phyloP scores from a whole-genome alignment of 352 stramenopile genomes.

The Phytophthora hybrid region DNA sequence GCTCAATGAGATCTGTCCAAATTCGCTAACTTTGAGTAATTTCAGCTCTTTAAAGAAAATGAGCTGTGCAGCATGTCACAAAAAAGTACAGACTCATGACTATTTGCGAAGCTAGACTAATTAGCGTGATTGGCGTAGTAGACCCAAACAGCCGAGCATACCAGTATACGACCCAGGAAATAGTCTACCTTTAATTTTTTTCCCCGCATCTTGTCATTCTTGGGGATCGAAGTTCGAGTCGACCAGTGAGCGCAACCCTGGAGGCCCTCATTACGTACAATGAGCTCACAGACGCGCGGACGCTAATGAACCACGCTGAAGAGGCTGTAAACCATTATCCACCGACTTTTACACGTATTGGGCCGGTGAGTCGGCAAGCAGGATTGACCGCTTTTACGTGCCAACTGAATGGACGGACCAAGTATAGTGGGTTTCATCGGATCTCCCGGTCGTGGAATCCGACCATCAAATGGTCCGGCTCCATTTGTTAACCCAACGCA shows the following conservation, averaged over 20 bases:
- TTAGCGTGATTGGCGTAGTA: too few species aligned
- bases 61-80: too few species aligned
- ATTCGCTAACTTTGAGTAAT: too few species aligned
- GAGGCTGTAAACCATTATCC: background rate
- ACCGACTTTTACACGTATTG: background rate
- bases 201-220: background rate
- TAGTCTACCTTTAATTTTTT: too few species aligned
- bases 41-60: too few species aligned
- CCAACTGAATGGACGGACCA: background rate
- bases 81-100: too few species aligned
- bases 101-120: too few species aligned
- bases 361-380: background rate
- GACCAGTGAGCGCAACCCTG: background rate
- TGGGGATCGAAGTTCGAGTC: background rate
- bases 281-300: background rate
- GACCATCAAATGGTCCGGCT: background rate
- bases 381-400: background rate
- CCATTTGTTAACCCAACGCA: background rate
- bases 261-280: too few species aligned
- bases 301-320: too few species aligned
- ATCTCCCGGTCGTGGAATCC: background rate
- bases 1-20: too few species aligned
- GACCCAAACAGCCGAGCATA: too few species aligned
- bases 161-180: too few species aligned
- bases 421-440: background rate